Percentiles rank a stretch among this genome's conserved stretches.
phyloP scores from a whole-genome alignment of 192 early-diverging fungal genomes.

The Coemansia sp. region DNA sequence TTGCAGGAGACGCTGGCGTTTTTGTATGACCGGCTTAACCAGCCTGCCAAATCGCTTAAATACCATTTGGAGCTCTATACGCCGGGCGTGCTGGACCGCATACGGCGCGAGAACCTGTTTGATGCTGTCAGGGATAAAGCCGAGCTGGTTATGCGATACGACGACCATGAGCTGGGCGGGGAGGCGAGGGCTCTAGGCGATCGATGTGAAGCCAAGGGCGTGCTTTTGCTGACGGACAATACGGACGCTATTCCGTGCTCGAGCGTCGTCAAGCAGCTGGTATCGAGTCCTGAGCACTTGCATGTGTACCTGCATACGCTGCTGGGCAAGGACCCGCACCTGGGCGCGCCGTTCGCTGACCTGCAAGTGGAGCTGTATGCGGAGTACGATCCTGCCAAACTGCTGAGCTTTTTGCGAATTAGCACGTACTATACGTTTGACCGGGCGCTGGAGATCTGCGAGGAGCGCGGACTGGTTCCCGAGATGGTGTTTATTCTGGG shows the following conservation, averaged over 20 bases:
- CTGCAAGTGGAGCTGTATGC: slow-evolving; percentile 89
- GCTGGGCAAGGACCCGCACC: slow-evolving; percentile 59
- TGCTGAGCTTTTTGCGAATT: slow-evolving; percentile 83
- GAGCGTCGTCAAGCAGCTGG: slow-evolving; percentile 74
- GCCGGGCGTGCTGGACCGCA: slow-evolving; percentile 74
- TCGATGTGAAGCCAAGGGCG: slow-evolving; percentile 61
- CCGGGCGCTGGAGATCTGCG: slow-evolving; percentile 71
- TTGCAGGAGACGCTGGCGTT: slow-evolving; percentile 76
- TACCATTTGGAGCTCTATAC: slow-evolving; percentile 75
- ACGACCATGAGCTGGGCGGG: slow-evolving; percentile 53
- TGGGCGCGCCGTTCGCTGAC: slow-evolving; percentile 74
- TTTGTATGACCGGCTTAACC: slow-evolving; percentile 72
- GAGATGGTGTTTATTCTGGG: slow-evolving; percentile 98
- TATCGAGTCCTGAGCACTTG: slow-evolving; percentile 60
- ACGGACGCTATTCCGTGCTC: slow-evolving; percentile 77
- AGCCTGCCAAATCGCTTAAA: slow-evolving; percentile 77
- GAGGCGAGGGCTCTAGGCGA: slow-evolving; percentile 32
- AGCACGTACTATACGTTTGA: slow-evolving; percentile 79
- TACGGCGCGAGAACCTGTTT: slow-evolving; percentile 79
- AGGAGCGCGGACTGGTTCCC: slow-evolving; percentile 84
- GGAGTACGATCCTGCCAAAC: slow-evolving; percentile 73
- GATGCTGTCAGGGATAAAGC: slow-evolving; percentile 77
- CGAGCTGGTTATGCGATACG: slow-evolving; percentile 81
- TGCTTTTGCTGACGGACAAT: slow-evolving; percentile 80
- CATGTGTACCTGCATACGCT: slow-evolving; percentile 93